Evolutionary conservation across 2,329 filamentous ascomycete species (phyloP), one percentile per base, ranked within the genome.

Genomic region (Neonectria faginata): DNA sequence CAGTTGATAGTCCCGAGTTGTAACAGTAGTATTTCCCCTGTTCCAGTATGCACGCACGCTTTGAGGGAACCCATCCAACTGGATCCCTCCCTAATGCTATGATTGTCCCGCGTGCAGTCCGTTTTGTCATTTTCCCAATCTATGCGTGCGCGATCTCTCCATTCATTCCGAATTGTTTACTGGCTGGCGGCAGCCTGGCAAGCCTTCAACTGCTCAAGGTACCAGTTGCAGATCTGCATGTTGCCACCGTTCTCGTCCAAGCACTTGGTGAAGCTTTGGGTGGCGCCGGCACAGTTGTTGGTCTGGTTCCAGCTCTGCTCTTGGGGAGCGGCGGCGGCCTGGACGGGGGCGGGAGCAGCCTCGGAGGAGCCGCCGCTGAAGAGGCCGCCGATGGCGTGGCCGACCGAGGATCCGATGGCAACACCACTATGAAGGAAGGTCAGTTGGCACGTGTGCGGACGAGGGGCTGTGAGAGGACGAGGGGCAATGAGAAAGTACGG

Each of bases 161-260:
- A 31, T 56, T 53, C 41, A 48, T 64, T 42, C 48, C 48, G 45
- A 42, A 22, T 53, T 39, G n/a, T 61, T 66, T 93, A 92, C 74
- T 84, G 88, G 80, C 85, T 88, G 60, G 92, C 90, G 73, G 92
- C 92, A 70, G 88, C 83, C 85, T 95, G 92, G 86, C 92, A 95
- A 61, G 92, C 91, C 86, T 94, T 95, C 81, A 99, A 86, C 88
- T 99, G 95, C 80, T 99, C 96, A 75, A 99, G 84, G 81, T 99
- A 99, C 94, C 95, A 99, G 72, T 92, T 92, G 84, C 96, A 99
- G 78, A 97, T 97, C 78, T 91, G 91, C 91, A 99, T 89, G 83
- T 96, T 94, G 73, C 96, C 96, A 78, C 89, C 85, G 81, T 99
- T 92, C 77, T 98, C 92, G 80, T 98, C 94, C 91, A 99, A 91